phyloP scores from a whole-genome alignment of 2,329 filamentous ascomycete species.

The Amauroascus niger region DNA sequence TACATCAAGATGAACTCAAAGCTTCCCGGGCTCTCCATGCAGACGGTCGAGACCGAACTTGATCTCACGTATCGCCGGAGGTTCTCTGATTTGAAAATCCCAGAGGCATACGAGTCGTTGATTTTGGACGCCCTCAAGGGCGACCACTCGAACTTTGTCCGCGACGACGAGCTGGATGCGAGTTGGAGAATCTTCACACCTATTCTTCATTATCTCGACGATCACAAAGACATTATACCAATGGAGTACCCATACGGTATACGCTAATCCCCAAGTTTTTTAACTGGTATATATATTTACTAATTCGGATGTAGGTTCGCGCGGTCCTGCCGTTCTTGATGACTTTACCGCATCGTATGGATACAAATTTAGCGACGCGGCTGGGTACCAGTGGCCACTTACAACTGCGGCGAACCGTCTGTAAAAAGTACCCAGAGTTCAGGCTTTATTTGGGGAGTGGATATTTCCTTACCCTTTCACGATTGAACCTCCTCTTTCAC shows the following conservation, averaged over 20 bases:
- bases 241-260: slow-evolving; percentile 99
- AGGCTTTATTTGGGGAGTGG: neutral
- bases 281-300: neutral
- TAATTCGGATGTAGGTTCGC: slow-evolving; percentile 59
- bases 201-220: slow-evolving; percentile 92
- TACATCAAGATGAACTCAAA: slow-evolving; percentile 99
- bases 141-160: slow-evolving; percentile 98
- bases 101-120: slow-evolving; percentile 95
- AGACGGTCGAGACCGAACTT: slow-evolving; percentile 96
- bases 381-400: slow-evolving; percentile 90
- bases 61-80: slow-evolving; percentile 95
- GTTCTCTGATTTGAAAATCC: slow-evolving; percentile 98
- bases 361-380: slow-evolving; percentile 96
- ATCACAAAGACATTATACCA: slow-evolving; percentile 98
- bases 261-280: slow-evolving; percentile 26
- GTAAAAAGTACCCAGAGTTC: slow-evolving; percentile 45
- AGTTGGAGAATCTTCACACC: slow-evolving; percentile 99
- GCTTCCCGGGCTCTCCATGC: slow-evolving; percentile 95
- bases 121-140: slow-evolving; percentile 97
- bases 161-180: slow-evolving; percentile 91
- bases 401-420: slow-evolving; percentile 70
- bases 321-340: slow-evolving; percentile 88
- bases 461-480: neutral
- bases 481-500: neutral
- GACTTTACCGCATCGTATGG: slow-evolving; percentile 97